Evolutionary conservation across 2,329 filamentous ascomycete genomes (phyloP).

Genomic region (Epichloe amarillans): DNA sequence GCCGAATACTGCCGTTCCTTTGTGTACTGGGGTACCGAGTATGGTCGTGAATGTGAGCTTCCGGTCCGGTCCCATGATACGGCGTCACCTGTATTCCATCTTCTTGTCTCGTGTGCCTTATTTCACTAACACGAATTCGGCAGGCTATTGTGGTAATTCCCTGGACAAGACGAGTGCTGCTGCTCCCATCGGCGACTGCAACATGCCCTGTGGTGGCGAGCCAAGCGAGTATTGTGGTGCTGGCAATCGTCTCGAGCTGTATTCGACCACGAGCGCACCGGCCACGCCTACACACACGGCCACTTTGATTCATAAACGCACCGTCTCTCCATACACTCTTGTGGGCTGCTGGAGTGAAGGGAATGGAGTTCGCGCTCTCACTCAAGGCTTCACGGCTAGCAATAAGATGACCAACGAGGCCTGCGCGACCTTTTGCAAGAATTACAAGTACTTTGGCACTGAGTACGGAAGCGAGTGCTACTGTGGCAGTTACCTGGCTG

Average conservation of each 20-base stretch:
- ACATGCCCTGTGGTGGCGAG: constrained; percentile 29
- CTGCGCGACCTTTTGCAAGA: constrained; percentile 21
- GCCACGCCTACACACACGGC: constrained; percentile 16
- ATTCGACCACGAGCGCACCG: constrained; percentile 25
- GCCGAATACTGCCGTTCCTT: constrained; percentile 31
- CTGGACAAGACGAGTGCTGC: constrained; percentile 17
- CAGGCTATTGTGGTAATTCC: constrained; percentile 34
- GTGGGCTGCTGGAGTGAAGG: constrained; percentile 30
- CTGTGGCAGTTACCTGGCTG: constrained; percentile 20
- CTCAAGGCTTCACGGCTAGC: constrained; percentile 12
- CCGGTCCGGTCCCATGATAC: background rate
- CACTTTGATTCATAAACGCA: constrained; percentile 12
- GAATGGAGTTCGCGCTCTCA: constrained; percentile 21
- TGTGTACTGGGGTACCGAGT: constrained; percentile 37
- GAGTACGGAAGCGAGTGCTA: constrained; percentile 28
- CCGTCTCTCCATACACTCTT: constrained; percentile 17
- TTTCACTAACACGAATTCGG: constrained; percentile 4
- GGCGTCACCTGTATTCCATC: background rate
- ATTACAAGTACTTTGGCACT: constrained; percentile 28
- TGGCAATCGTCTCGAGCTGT: constrained; percentile 29
- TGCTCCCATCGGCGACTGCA: constrained; percentile 20
- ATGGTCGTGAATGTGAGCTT: constrained; percentile 33
- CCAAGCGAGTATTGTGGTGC: constrained; percentile 28
- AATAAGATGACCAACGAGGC: constrained; percentile 20
- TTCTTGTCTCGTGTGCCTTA: background rate